Base-by-base conservation (phyloP, 176 grass and related monocot species). In the Carex kokanica region DNA sequence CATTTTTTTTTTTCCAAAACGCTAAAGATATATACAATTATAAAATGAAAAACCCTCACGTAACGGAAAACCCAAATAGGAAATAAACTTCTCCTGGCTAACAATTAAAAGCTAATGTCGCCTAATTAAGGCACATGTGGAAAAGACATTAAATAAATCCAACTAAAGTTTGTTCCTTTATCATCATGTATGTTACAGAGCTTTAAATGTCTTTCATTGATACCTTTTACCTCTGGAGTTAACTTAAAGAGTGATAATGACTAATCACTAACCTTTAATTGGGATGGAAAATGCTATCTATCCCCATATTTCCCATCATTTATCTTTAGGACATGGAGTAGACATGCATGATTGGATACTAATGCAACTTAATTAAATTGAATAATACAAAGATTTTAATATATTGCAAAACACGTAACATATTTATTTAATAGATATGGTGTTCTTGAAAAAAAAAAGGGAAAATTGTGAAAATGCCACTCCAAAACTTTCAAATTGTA, bases 91-190 rank as follows among this genome's bases (percentile, higher is more conserved):
- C n/a, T n/a, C n/a, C n/a, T n/a, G 34, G 8, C 4, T n/a, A 40
- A 70, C 32, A 70, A 43, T 18, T 1, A 71, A 71, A 8, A n/a
- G n/a, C n/a, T 72, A 47, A 72, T 47, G 11, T 47, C n/a, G 17
- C 12, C 25, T 5, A 74, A 74, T 14, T 74, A 74, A 13, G 20
- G 51, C 41, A 74, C 69, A 49, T 49, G 41, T 74, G 41, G 11
- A 21, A 74, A 74, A 23, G 38, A 51, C 20, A 74, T 23, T 72
- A 72, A 43, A 43, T 74, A 49, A 49, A 3, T 49, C 11, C 10
- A 49, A 20, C 69, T 74, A 74, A 74, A 74, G 69, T 9, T 47
- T 74, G n/a, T 25, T 10, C 41, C 20, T 74, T 74, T 74, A 74
- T 51, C 1, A 51, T 49, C 5, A 20, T 51, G 41, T 74, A 24